phyloP scores from a whole-genome alignment of 192 early-diverging fungal species.

The Piromyces finnis region DNA sequence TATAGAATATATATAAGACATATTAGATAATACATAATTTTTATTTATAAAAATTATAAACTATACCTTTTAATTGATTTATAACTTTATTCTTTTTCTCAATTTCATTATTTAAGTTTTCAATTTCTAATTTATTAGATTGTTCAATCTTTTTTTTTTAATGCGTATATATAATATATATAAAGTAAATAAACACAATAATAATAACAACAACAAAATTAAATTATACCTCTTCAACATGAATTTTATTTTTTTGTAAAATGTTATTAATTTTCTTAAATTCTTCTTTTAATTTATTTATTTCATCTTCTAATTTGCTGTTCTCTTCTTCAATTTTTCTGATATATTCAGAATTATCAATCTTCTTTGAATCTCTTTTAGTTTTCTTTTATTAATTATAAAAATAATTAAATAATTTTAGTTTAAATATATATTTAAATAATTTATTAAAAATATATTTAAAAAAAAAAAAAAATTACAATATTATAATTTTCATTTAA shows the following conservation, averaged over 20 bases:
- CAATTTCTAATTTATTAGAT: neutral
- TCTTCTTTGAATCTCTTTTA: neutral
- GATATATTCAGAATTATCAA: neutral
- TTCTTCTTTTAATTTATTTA: neutral
- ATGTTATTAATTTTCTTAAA: neutral
- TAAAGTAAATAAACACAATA: too few relatives aligned
- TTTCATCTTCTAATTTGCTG: neutral
- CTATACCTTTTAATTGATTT: neutral
- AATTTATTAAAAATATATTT: too few relatives aligned
- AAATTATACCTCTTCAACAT: neutral
- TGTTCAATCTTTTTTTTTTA: too few relatives aligned
- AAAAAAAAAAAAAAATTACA: too few relatives aligned
- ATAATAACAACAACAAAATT: too few relatives aligned
- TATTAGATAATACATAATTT: too few relatives aligned
- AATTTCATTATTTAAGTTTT: neutral
- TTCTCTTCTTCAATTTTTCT: neutral
- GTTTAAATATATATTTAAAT: too few relatives aligned
- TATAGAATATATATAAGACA: too few relatives aligned
- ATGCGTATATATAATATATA: too few relatives aligned
- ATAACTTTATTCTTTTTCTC: neutral
- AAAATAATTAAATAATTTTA: too few relatives aligned
- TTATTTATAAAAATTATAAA: neutral
- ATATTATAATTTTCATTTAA: neutral
- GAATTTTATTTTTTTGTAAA: neutral
- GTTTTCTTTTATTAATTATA: too few relatives aligned